phyloP scores from a whole-genome alignment of 2,329 filamentous ascomycete species.

The Botryotinia narcissicola region DNA sequence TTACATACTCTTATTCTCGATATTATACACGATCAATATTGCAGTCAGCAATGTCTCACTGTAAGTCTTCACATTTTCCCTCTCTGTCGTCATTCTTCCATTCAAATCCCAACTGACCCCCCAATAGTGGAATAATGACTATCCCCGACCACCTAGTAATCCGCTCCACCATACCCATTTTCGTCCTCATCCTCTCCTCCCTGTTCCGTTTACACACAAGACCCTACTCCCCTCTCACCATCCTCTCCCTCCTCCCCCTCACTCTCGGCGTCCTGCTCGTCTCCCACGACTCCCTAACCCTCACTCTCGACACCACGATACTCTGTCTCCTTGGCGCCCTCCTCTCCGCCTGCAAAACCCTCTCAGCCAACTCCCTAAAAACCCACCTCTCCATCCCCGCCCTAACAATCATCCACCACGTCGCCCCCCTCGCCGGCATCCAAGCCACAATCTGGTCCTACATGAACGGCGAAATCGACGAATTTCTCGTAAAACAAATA shows the following conservation, averaged over 20 bases:
- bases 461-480: constrained; percentile 51
- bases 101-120: background rate
- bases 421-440: constrained; percentile 58
- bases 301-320: constrained; percentile 53
- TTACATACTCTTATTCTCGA: constrained; percentile 55
- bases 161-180: constrained; percentile 59
- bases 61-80: constrained; percentile 30
- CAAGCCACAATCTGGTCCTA: constrained; percentile 54
- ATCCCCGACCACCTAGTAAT: constrained; percentile 66
- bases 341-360: constrained; percentile 1
- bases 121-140: constrained; percentile 51
- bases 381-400: background rate
- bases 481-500: constrained; percentile 35
- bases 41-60: constrained; percentile 64
- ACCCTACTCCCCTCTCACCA: constrained; percentile 55
- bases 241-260: constrained; percentile 59
- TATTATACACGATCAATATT: constrained; percentile 62
- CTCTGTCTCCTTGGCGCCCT: background rate
- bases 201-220: constrained; percentile 51
- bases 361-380: background rate
- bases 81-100: background rate
- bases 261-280: constrained; percentile 58
- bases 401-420: constrained; percentile 43
- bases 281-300: constrained; percentile 51
- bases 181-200: constrained; percentile 61